Conservation (phyloP, 177 flowering plant species). For the Vitis hybrid region DNA sequence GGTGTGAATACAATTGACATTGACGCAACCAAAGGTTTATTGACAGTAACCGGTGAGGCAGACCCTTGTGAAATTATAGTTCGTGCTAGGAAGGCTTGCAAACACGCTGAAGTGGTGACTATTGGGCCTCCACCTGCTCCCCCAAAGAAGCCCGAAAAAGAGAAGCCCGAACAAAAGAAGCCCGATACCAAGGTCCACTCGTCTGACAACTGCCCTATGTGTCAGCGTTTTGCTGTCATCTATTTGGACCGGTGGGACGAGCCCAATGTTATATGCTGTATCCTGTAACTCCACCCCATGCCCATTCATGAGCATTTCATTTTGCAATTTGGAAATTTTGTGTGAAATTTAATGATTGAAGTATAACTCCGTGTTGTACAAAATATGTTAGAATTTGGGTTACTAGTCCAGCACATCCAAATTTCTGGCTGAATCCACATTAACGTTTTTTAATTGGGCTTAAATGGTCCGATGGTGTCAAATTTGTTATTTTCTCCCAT, state of each 20-base stretch:
- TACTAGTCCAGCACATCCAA: too few species aligned
- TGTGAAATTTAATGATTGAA: too few species aligned
- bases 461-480: too few species aligned
- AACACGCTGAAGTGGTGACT: slow-evolving; percentile 38
- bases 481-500: too few species aligned
- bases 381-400: too few species aligned
- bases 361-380: too few species aligned
- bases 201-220: slow-evolving; percentile 15
- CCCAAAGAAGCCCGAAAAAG: background rate
- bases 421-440: too few species aligned
- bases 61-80: slow-evolving; percentile 53
- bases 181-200: background rate
- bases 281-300: slow-evolving; percentile 26
- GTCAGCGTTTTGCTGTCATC: slow-evolving; percentile 18
- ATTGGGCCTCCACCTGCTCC: slow-evolving; percentile 64
- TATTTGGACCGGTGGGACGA: slow-evolving; percentile 22
- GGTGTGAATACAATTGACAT: slow-evolving; percentile 46
- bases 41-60: slow-evolving; percentile 58
- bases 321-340: too few species aligned
- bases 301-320: too few species aligned
- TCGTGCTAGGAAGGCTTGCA: slow-evolving; percentile 45
- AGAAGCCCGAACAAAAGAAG: slow-evolving; percentile 2
- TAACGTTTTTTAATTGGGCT: too few species aligned
- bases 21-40: slow-evolving; percentile 50
- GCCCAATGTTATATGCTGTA: slow-evolving; percentile 33